Conservation (phyloP, 148 eudicot species). For the Fagopyrum tataricum region DNA sequence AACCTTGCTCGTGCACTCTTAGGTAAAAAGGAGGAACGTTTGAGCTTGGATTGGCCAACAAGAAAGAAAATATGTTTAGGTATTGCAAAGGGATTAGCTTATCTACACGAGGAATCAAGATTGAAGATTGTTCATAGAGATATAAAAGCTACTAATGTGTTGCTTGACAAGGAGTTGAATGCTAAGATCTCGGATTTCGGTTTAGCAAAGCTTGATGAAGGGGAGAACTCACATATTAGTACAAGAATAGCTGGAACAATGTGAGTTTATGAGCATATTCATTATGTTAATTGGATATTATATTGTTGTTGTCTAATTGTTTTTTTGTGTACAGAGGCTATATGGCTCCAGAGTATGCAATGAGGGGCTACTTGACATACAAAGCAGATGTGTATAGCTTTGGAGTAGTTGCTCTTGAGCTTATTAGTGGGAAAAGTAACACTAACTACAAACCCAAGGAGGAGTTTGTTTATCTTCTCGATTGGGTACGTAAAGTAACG, state of each 20-base stretch:
- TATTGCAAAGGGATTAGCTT: slow-evolving; percentile 52
- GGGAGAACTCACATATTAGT: slow-evolving; percentile 68
- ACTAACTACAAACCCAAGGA: slow-evolving; percentile 69
- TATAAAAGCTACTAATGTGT: slow-evolving; percentile 77
- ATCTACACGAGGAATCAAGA: slow-evolving; percentile 59
- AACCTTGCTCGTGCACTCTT: slow-evolving; percentile 72
- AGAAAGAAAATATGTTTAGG: slow-evolving; percentile 41
- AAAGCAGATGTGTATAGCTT: slow-evolving; percentile 94
- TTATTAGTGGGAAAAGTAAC: slow-evolving; percentile 82
- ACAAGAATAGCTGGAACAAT: slow-evolving; percentile 75
- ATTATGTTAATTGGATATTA: not conserved
- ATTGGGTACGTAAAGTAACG: slow-evolving; percentile 89
- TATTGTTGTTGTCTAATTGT: not conserved
- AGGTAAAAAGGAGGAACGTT: slow-evolving; percentile 30
- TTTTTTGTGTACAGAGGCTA: slow-evolving; percentile 57
- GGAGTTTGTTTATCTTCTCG: slow-evolving; percentile 80
- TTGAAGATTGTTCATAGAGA: slow-evolving; percentile 74
- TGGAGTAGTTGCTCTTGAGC: slow-evolving; percentile 70
- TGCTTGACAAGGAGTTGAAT: slow-evolving; percentile 72
- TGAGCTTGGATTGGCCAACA: slow-evolving; percentile 41
- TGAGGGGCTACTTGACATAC: slow-evolving; percentile 84
- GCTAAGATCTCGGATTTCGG: slow-evolving; percentile 89
- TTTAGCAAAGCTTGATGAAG: slow-evolving; percentile 83
- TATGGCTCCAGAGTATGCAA: slow-evolving; percentile 94
- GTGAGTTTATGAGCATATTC: slow-evolving; percentile 29